Evolutionary conservation across 129 eudicot species (phyloP).

Genomic region (Solidago caesia): DNA sequence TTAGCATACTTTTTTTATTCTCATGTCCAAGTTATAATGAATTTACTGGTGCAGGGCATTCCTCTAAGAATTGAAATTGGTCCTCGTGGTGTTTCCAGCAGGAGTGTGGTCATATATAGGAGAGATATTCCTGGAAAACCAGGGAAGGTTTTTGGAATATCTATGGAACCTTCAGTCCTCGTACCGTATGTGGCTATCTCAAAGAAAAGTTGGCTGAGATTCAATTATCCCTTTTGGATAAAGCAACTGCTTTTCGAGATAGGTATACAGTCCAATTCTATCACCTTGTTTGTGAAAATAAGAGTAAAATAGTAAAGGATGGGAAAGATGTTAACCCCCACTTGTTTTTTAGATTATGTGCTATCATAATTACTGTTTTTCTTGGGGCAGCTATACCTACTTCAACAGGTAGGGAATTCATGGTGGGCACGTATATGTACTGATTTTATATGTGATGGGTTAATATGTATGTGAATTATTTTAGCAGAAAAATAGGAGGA

Average conservation of each 20-base stretch:
- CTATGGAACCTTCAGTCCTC: conserved; percentile 77
- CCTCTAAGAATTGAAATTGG: conserved; percentile 92
- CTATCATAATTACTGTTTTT: too few species aligned
- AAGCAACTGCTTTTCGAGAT: conserved; percentile 73
- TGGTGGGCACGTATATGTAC: too few species aligned
- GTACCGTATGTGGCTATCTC: conserved; percentile 41
- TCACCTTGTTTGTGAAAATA: neutral
- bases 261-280: conserved; percentile 42
- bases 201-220: conserved; percentile 69
- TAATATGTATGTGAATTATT: too few species aligned
- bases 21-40: neutral
- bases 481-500: too few species aligned
- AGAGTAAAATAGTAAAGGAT: too few species aligned
- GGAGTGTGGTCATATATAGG: conserved; percentile 77
- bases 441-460: too few species aligned
- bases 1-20: neutral
- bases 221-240: conserved; percentile 68
- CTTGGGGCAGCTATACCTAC: too few species aligned
- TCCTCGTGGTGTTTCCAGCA: conserved; percentile 84
- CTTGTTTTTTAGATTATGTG: too few species aligned
- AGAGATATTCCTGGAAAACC: conserved; percentile 96
- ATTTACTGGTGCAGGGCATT: conserved; percentile 55
- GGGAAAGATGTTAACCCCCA: too few species aligned
- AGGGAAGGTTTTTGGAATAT: conserved; percentile 91
- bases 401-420: too few species aligned